Evolutionary conservation across 2,329 filamentous ascomycete species (phyloP).

Genomic region (Alternaria consortialis): DNA sequence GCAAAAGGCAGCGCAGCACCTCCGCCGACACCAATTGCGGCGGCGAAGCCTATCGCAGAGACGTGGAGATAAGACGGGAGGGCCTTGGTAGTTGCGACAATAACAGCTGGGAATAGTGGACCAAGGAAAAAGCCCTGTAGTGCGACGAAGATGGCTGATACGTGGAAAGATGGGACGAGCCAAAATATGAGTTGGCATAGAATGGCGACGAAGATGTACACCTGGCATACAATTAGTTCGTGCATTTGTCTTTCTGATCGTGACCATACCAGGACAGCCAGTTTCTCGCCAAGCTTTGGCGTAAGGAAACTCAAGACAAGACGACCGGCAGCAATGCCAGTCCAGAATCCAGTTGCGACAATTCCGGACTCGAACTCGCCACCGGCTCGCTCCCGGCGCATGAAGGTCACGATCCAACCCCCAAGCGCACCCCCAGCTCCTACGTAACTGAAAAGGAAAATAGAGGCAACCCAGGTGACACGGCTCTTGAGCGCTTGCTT

Average conservation of each 20-base stretch:
- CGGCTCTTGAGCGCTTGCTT: slow-evolving; percentile 57
- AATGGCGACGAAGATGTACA: slow-evolving; percentile 70
- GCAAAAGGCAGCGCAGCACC: slow-evolving; percentile 70
- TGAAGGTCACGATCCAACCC: slow-evolving; percentile 84
- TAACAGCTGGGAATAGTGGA: slow-evolving; percentile 76
- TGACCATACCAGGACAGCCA: slow-evolving; percentile 51
- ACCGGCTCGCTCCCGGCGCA: slow-evolving; percentile 75
- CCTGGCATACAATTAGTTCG: slow-evolving; percentile 45
- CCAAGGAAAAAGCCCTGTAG: slow-evolving; percentile 80
- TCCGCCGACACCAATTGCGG: slow-evolving; percentile 76
- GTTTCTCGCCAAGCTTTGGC: slow-evolving; percentile 73
- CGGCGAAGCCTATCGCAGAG: slow-evolving; percentile 77
- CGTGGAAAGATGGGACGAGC: slow-evolving; percentile 77
- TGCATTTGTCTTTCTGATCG: slow-evolving; percentile 46
- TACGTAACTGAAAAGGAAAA: slow-evolving; percentile 79
- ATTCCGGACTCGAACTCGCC: slow-evolving; percentile 75
- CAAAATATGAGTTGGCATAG: slow-evolving; percentile 75
- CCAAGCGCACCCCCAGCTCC: slow-evolving; percentile 77
- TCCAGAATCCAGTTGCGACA: slow-evolving; percentile 80
- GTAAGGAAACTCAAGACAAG: slow-evolving; percentile 78
- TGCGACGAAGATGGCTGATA: slow-evolving; percentile 73
- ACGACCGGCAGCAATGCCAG: slow-evolving; percentile 77
- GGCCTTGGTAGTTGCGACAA: slow-evolving; percentile 75
- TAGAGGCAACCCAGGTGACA: slow-evolving; percentile 72
- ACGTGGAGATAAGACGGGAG: slow-evolving; percentile 78